Percentiles rank a stretch among this genome's conserved stretches.
Evolutionary conservation across 2,329 filamentous ascomycete genomes (phyloP).

Genomic region (Cladosporium sp.): DNA sequence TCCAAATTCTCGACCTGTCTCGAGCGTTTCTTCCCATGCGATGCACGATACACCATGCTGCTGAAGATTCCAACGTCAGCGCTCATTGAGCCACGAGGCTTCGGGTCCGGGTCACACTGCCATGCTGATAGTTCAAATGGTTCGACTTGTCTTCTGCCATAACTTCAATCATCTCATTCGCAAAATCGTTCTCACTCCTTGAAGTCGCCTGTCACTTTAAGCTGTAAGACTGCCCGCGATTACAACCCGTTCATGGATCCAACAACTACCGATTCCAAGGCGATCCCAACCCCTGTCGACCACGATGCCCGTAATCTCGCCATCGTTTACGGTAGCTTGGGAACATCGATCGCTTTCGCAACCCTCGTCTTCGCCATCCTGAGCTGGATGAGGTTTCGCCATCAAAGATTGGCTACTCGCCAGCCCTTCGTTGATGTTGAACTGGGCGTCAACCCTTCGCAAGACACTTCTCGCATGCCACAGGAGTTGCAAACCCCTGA

Average conservation of each 20-base stretch:
- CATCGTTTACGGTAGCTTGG: slow-evolving; percentile 1
- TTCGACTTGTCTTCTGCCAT: not conserved
- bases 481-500: not conserved
- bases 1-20: not conserved
- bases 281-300: not conserved
- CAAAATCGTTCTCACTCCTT: not conserved
- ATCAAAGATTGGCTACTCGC: not conserved
- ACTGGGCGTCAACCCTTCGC: not conserved
- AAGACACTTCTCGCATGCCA: not conserved
- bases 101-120: not conserved
- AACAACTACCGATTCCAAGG: not conserved
- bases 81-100: not conserved
- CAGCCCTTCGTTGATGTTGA: not conserved
- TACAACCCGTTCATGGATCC: not conserved
- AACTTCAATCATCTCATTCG: not conserved
- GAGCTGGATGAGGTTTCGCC: slow-evolving; percentile 2
- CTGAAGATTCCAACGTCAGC: not conserved
- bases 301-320: not conserved
- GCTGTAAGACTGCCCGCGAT: not conserved
- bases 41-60: not conserved
- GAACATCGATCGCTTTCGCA: slow-evolving; percentile 1
- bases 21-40: not conserved
- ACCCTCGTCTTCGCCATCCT: not conserved
- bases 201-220: not conserved
- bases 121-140: not conserved